Evolutionary conservation across 108 stramenopile species (phyloP).

Genomic region (Skeletonema costatum): DNA sequence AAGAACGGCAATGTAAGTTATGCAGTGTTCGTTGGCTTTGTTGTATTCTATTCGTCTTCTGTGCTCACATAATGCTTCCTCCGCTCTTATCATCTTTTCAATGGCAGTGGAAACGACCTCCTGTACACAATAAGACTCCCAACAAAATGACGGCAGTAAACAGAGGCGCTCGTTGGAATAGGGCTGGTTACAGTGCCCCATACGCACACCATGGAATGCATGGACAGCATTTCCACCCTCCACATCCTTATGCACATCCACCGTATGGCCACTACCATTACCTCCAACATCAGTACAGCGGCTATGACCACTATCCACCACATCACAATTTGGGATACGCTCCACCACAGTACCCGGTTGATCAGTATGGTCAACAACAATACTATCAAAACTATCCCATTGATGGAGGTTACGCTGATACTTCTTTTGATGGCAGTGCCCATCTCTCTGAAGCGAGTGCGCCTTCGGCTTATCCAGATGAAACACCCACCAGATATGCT

Average conservation of each 20-base stretch:
- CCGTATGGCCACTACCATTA: slow-evolving; percentile 24
- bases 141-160: slow-evolving; percentile 3
- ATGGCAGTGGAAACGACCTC: neutral
- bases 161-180: slow-evolving; percentile 10
- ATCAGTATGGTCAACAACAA: slow-evolving; percentile 29
- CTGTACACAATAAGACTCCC: neutral
- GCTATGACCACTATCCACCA: slow-evolving; percentile 26
- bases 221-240: slow-evolving; percentile 19
- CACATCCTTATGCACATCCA: slow-evolving; percentile 1
- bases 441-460: slow-evolving; percentile 14
- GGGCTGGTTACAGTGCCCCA: slow-evolving; percentile 8
- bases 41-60: neutral
- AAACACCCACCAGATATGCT: slow-evolving; percentile 34
- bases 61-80: neutral
- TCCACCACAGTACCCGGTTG: slow-evolving; percentile 17
- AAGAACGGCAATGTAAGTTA: neutral
- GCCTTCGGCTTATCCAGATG: slow-evolving; percentile 13
- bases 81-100: neutral
- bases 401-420: slow-evolving; percentile 37
- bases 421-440: slow-evolving; percentile 24
- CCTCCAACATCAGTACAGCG: slow-evolving; percentile 13
- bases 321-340: slow-evolving; percentile 29
- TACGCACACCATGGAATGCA: slow-evolving; percentile 27
- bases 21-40: neutral
- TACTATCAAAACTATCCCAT: slow-evolving; percentile 34